These are phyloP conservation scores for Telopea speciosissima DNA, from an alignment of 177 flowering plant genomes.

Conservation along the genomic window DNA sequence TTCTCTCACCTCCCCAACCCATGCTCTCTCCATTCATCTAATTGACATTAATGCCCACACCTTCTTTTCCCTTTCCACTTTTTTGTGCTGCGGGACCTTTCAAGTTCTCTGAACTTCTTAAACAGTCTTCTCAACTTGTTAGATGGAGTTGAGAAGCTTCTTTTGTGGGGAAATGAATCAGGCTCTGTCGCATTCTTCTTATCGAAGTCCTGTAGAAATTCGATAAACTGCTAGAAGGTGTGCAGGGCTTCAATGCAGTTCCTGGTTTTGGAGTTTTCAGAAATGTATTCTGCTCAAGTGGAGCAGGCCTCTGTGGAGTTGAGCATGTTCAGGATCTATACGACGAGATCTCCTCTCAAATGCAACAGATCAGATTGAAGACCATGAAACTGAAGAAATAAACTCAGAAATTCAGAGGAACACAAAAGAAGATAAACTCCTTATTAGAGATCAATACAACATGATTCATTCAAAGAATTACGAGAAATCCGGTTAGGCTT, in stretches of 20 bases:
- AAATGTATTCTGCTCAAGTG: slow-evolving; percentile 27
- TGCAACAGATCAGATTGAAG: slow-evolving; percentile 30
- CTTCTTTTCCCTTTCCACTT: slow-evolving; percentile 47
- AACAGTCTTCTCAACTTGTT: slow-evolving; percentile 54
- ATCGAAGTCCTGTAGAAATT: slow-evolving; percentile 27
- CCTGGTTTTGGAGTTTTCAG: slow-evolving; percentile 31
- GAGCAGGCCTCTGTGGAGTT: slow-evolving; percentile 31
- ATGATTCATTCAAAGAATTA: too few relatives aligned
- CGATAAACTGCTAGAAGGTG: slow-evolving; percentile 25
- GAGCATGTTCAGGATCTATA: slow-evolving; percentile 32
- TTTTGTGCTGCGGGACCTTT: slow-evolving; percentile 56
- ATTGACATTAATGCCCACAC: slow-evolving; percentile 67
- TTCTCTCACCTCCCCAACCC: slow-evolving; percentile 3
- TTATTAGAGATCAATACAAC: background rate
- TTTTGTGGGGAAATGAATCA: slow-evolving; percentile 61
- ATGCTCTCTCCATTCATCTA: slow-evolving; percentile 37
- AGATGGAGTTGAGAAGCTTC: slow-evolving; percentile 58
- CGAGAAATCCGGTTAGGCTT: too few relatives aligned
- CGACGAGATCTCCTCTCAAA: slow-evolving; percentile 50
- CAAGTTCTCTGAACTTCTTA: slow-evolving; percentile 47
- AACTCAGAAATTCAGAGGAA: too few relatives aligned
- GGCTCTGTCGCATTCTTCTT: slow-evolving; percentile 24
- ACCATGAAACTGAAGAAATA: too few relatives aligned
- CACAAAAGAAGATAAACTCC: background rate
- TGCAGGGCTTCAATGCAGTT: slow-evolving; percentile 9